Conservation (phyloP, 75 land plant genomes). For the Picea sitchensis region DNA sequence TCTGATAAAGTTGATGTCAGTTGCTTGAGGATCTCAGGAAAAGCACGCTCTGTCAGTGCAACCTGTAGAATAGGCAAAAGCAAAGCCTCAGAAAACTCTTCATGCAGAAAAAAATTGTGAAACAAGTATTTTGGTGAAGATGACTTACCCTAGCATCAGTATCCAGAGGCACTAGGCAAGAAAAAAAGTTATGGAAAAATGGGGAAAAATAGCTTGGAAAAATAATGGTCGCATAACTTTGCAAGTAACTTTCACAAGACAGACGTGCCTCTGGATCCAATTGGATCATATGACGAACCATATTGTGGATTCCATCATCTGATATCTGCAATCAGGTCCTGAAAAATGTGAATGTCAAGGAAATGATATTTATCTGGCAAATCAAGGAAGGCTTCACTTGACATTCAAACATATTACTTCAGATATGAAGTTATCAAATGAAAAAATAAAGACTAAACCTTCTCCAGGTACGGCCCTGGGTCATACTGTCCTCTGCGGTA, state of each 20-base stretch:
- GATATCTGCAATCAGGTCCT: constrained; percentile 56
- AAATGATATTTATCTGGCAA: background rate
- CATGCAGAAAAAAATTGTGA: background rate
- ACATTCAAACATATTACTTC: background rate
- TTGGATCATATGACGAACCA: constrained; percentile 99
- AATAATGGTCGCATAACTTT: constrained; percentile 55
- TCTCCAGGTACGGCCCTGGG: constrained; percentile 86
- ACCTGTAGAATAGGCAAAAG: constrained; percentile 44
- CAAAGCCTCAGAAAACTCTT: background rate
- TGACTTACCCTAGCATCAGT: constrained; percentile 87
- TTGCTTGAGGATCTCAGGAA: constrained; percentile 75
- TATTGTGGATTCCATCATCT: constrained; percentile 80
- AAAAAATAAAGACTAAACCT: constrained; percentile 44
- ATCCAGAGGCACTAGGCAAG: constrained; percentile 76
- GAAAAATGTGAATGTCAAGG: background rate
- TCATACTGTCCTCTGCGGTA: constrained; percentile 99
- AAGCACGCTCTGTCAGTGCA: constrained; percentile 71
- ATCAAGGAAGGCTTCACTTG: background rate
- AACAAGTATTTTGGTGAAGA: constrained; percentile 5
- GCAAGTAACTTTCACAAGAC: constrained; percentile 85
- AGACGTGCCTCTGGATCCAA: constrained; percentile 75
- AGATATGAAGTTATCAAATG: background rate
- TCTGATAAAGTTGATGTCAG: constrained; percentile 44
- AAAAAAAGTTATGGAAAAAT: constrained; percentile 87
- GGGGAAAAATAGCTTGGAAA: constrained; percentile 94